phyloP scores from a whole-genome alignment of 441 rosid genomes.

The Gossypium schwendimanii region DNA sequence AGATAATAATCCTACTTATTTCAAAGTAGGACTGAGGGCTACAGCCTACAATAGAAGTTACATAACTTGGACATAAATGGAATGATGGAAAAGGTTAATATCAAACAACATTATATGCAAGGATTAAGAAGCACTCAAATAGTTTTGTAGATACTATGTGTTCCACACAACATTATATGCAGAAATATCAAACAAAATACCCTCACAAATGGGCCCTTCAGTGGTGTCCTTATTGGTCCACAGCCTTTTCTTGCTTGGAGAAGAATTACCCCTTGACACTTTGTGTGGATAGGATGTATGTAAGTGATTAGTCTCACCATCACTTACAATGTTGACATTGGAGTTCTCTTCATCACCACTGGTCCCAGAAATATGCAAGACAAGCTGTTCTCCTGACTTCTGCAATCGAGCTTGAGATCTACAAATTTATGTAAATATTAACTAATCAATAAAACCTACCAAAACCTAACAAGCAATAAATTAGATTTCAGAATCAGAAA shows the following conservation, averaged over 20 bases:
- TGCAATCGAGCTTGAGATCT: conserved; percentile 76
- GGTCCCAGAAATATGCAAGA: conserved; percentile 30
- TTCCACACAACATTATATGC: neutral
- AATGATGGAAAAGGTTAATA: neutral
- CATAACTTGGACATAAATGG: neutral
- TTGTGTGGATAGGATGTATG: conserved; percentile 28
- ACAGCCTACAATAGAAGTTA: neutral
- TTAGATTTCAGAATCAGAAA: neutral
- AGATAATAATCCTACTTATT: neutral
- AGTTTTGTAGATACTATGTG: neutral
- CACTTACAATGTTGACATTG: conserved; percentile 54
- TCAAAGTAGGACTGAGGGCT: neutral
- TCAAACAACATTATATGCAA: neutral
- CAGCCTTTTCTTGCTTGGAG: conserved; percentile 37
- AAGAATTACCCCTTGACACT: conserved; percentile 32
- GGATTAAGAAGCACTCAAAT: neutral
- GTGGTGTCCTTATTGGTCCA: conserved; percentile 24
- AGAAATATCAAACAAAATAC: conserved; percentile 20
- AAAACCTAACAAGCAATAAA: conserved; percentile 8
- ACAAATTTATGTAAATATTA: conserved; percentile 20
- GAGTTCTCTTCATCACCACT: conserved; percentile 56
- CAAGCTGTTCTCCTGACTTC: conserved; percentile 65
- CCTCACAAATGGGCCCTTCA: conserved; percentile 35
- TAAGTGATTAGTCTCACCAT: conserved; percentile 47
- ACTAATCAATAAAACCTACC: conserved; percentile 12